phyloP scores from a whole-genome alignment of 768 basidiomycete species.

The Auriscalpium microsporum region DNA sequence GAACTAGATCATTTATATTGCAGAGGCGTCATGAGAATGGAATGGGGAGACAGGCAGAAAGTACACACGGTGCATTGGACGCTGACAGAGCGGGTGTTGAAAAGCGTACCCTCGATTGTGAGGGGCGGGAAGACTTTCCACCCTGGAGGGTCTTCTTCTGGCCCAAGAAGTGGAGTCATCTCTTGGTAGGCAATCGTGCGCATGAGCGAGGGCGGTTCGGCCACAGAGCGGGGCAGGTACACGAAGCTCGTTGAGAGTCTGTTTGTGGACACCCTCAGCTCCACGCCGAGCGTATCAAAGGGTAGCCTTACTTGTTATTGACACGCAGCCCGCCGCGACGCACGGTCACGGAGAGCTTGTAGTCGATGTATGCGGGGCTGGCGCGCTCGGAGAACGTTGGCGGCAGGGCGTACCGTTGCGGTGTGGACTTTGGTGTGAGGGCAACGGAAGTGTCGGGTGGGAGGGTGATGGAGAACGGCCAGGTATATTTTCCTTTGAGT shows the following conservation, averaged over 20 bases:
- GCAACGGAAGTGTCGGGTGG: neutral
- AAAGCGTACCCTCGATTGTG: constrained; percentile 27
- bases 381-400: constrained; percentile 29
- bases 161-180: constrained; percentile 26
- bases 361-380: constrained; percentile 49
- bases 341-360: constrained; percentile 41
- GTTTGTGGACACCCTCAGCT: neutral
- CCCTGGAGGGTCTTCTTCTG: constrained; percentile 32
- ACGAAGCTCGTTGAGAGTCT: constrained; percentile 28
- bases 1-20: constrained; percentile 23
- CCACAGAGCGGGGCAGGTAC: constrained; percentile 26
- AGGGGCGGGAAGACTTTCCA: constrained; percentile 28
- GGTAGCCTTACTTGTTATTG: constrained; percentile 36
- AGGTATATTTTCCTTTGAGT: neutral
- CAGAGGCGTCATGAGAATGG: neutral
- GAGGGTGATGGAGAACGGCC: constrained; percentile 5
- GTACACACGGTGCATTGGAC: constrained; percentile 26
- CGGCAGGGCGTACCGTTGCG: neutral
- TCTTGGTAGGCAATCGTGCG: constrained; percentile 29
- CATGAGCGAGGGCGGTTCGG: constrained; percentile 28
- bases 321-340: constrained; percentile 41
- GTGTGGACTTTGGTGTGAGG: neutral
- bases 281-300: neutral
- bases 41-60: neutral
- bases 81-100: constrained; percentile 22